Conservation (phyloP, 2,329 filamentous ascomycete species). For the Helotiales sp. region DNA sequence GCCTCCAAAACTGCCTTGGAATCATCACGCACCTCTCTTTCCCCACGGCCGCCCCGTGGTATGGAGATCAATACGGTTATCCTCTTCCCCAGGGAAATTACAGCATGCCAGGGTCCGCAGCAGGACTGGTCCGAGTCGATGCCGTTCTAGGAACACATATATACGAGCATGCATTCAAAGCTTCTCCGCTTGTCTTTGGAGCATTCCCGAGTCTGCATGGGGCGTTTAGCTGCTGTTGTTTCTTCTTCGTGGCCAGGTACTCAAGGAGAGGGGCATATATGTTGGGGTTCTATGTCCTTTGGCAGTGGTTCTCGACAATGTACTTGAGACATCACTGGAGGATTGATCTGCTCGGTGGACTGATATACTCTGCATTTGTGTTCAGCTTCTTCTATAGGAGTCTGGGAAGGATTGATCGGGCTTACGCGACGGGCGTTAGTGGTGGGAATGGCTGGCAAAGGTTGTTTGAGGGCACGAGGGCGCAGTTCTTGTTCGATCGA, state of each 20-base stretch:
- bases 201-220: constrained; percentile 92
- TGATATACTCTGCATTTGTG: constrained; percentile 70
- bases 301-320: constrained; percentile 98
- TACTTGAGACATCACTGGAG: constrained; percentile 96
- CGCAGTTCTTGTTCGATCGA: constrained; percentile 29
- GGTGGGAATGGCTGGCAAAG: constrained; percentile 32
- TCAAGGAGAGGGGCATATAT: constrained; percentile 67
- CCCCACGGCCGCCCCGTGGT: constrained; percentile 93
- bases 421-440: constrained; percentile 28
- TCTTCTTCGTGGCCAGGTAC: constrained; percentile 63
- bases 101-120: constrained; percentile 84
- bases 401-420: constrained; percentile 29
- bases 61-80: constrained; percentile 82
- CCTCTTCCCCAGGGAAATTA: constrained; percentile 82
- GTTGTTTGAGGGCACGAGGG: constrained; percentile 26
- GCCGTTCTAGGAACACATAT: constrained; percentile 83
- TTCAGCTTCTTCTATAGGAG: constrained; percentile 54
- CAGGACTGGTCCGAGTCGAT: constrained; percentile 84
- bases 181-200: constrained; percentile 86
- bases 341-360: constrained; percentile 84
- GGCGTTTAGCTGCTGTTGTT: constrained; percentile 90
- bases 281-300: constrained; percentile 68
- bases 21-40: constrained; percentile 86
- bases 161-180: constrained; percentile 88
- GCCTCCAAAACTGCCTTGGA: constrained; percentile 86